Conservation (phyloP, 768 basidiomycete species). For the Pholiota molesta region DNA sequence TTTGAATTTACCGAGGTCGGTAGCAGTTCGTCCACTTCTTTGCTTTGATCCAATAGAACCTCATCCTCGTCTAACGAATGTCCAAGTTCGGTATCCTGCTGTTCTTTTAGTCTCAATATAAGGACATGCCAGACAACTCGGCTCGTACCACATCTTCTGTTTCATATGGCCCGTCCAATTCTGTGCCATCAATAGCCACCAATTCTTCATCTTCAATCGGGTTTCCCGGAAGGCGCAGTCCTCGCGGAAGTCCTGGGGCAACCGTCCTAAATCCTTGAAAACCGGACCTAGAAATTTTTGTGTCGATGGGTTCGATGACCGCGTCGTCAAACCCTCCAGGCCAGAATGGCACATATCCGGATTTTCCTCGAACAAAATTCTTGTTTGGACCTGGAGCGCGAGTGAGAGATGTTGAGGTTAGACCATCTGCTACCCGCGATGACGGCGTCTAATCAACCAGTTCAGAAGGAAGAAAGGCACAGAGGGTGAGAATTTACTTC, state of each 20-base stretch:
- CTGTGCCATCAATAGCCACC: slow-evolving; percentile 31
- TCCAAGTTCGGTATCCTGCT: slow-evolving; percentile 16
- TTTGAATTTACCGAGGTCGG: slow-evolving; percentile 50
- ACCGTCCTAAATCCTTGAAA: slow-evolving; percentile 62
- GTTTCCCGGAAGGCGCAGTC: slow-evolving; percentile 71
- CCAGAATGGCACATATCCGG: slow-evolving; percentile 90
- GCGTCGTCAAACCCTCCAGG: slow-evolving; percentile 90
- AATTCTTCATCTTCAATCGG: slow-evolving; percentile 50
- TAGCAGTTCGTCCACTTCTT: slow-evolving; percentile 71
- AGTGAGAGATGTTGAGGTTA: slow-evolving; percentile 84
- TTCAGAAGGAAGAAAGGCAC: not conserved
- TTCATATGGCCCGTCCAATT: slow-evolving; percentile 26
- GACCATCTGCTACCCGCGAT: slow-evolving; percentile 60
- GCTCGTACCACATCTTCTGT: slow-evolving; percentile 22
- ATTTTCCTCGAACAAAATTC: slow-evolving; percentile 92
- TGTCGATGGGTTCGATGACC: slow-evolving; percentile 35
- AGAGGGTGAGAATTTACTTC: slow-evolving; percentile 54
- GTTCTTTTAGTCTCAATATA: not conserved
- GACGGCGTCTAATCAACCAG: slow-evolving; percentile 50
- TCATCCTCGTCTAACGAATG: slow-evolving; percentile 17
- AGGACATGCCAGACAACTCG: not conserved
- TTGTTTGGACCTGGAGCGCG: slow-evolving; percentile 80
- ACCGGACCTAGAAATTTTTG: slow-evolving; percentile 28
- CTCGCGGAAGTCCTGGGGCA: slow-evolving; percentile 84
- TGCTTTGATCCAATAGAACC: slow-evolving; percentile 12